phyloP scores from a whole-genome alignment of 1,139 yeast species.

The Insectozyma bohioensis region DNA sequence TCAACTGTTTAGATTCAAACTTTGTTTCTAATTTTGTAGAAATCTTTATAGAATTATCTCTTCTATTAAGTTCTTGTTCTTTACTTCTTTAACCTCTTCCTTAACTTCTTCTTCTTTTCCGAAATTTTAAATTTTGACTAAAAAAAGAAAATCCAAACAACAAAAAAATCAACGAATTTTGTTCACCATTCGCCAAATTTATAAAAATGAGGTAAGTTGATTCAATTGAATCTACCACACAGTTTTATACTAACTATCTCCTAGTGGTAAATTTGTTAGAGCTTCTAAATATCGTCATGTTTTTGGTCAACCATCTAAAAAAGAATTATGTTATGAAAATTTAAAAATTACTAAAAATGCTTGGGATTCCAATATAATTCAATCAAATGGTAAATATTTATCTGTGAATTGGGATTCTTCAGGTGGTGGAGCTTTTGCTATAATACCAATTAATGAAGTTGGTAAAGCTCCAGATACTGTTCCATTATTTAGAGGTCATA shows the following conservation, averaged over 20 bases:
- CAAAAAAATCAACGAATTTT: no score
- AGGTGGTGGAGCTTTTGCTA: constrained; percentile 97
- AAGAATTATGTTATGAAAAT: constrained; percentile 86
- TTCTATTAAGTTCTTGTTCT: no score
- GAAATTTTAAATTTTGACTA: no score
- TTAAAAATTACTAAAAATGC: constrained; percentile 85
- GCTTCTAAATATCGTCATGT: constrained; percentile 97
- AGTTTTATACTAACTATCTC: not conserved
- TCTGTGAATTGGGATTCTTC: constrained; percentile 92
- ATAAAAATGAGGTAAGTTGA: no score
- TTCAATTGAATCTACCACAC: no score
- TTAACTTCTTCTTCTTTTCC: no score
- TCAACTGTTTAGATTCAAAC: no score
- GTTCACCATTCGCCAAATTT: no score
- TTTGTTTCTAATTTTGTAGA: no score
- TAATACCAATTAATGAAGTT: constrained; percentile 78
- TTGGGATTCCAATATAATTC: constrained; percentile 90
- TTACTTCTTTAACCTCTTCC: no score
- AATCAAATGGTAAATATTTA: constrained; percentile 75
- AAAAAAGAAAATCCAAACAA: no score
- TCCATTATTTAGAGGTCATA: constrained; percentile 92
- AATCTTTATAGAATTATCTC: no score
- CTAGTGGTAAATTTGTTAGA: constrained; percentile 88
- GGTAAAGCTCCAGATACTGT: constrained; percentile 96
- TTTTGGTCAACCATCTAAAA: constrained; percentile 87